Percentiles rank a stretch among this genome's conserved stretches.
Conservation (phyloP, 306 rosid species). For the Citrullus colocynthis region DNA sequence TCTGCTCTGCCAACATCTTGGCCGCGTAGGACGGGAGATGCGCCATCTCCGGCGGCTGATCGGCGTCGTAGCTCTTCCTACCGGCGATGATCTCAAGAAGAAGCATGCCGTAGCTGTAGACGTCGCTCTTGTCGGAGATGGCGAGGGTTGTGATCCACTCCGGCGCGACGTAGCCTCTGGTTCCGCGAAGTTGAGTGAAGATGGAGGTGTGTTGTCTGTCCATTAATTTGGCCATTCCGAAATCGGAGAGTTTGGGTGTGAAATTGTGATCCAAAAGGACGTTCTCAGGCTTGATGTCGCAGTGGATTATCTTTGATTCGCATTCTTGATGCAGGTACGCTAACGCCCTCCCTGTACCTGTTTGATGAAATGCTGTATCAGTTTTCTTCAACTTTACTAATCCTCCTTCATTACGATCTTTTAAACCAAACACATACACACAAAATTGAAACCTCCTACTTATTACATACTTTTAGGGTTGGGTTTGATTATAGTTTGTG, state of each 20-base stretch:
- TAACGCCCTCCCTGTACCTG: slow-evolving; percentile 21
- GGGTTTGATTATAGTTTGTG: no score
- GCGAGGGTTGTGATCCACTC: slow-evolving; percentile 29
- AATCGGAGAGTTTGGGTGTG: slow-evolving; percentile 24
- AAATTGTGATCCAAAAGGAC: slow-evolving; percentile 27
- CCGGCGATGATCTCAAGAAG: slow-evolving; percentile 28
- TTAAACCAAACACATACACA: no score
- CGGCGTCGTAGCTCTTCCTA: slow-evolving; percentile 16
- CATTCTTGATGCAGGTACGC: slow-evolving; percentile 36
- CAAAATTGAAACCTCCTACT: no score
- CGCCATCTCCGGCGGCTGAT: slow-evolving; percentile 11
- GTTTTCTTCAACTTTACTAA: neutral
- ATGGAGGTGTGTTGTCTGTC: slow-evolving; percentile 18
- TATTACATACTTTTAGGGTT: no score
- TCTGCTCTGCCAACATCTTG: slow-evolving; percentile 35
- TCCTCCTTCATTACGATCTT: no score
- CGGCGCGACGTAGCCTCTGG: slow-evolving; percentile 35
- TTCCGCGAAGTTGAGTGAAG: slow-evolving; percentile 23
- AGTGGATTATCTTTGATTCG: slow-evolving; percentile 31
- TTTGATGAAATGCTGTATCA: neutral
- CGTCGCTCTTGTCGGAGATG: slow-evolving; percentile 35
- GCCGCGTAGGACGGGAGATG: slow-evolving; percentile 24
- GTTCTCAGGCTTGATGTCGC: slow-evolving; percentile 36
- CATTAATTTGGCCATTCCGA: slow-evolving; percentile 28
- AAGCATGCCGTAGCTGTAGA: slow-evolving; percentile 28